Evolutionary conservation across 2,329 filamentous ascomycete genomes (phyloP).

Genomic region (Cladorrhinum sp.): DNA sequence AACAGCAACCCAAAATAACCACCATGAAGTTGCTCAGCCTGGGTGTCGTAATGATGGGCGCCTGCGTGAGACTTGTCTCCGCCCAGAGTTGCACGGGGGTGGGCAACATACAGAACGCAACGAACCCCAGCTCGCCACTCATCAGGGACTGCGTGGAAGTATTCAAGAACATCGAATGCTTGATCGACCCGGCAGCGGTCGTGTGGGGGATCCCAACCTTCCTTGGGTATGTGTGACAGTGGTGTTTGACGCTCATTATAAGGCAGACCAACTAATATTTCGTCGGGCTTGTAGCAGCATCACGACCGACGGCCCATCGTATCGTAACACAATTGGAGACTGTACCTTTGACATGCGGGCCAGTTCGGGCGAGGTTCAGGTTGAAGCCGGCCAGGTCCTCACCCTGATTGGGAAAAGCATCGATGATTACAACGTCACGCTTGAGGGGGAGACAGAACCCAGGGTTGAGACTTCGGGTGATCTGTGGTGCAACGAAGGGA

Average conservation of each 20-base stretch:
- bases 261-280: neutral
- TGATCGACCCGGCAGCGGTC: neutral
- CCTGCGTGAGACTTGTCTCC: neutral
- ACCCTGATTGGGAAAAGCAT: neutral
- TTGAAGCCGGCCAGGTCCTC: neutral
- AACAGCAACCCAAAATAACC: too few relatives aligned
- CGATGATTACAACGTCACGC: neutral
- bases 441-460: neutral
- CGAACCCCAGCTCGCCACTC: neutral
- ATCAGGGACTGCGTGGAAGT: neutral
- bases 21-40: too few relatives aligned
- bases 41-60: too few relatives aligned
- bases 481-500: neutral
- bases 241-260: too few relatives aligned
- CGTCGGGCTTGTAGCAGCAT: neutral
- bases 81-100: neutral
- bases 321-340: neutral
- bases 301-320: neutral
- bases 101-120: neutral
- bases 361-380: neutral
- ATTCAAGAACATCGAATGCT: neutral
- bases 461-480: neutral
- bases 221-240: too few relatives aligned
- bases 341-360: neutral
- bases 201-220: too few relatives aligned